phyloP scores from a whole-genome alignment of 768 basidiomycete species.

The Collybiopsis luxurians region DNA sequence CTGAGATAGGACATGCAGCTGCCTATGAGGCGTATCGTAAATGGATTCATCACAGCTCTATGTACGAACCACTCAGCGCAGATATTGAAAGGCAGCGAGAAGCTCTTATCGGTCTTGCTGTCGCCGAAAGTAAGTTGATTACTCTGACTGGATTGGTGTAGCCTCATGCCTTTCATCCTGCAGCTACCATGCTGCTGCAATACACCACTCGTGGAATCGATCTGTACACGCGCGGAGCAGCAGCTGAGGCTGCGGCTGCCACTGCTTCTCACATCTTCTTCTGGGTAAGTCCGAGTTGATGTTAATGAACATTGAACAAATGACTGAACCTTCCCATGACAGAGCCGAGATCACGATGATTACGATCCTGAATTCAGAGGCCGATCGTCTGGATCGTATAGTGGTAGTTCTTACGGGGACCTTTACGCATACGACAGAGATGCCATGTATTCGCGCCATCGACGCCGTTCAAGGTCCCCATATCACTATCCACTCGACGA shows the following conservation, averaged over 20 bases:
- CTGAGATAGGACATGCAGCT: slow-evolving; percentile 72
- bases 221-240: slow-evolving; percentile 43
- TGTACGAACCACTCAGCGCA: slow-evolving; percentile 54
- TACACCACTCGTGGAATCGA: slow-evolving; percentile 44
- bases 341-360: slow-evolving; percentile 33
- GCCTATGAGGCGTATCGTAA: slow-evolving; percentile 75
- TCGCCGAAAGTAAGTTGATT: slow-evolving; percentile 64
- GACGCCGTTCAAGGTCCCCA: slow-evolving; percentile 31
- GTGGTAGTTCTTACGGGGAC: slow-evolving; percentile 28
- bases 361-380: slow-evolving; percentile 32
- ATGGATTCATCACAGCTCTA: slow-evolving; percentile 55
- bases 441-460: slow-evolving; percentile 23
- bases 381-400: slow-evolving; percentile 18
- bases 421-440: slow-evolving; percentile 36
- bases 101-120: slow-evolving; percentile 62
- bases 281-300: slow-evolving; percentile 33
- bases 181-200: slow-evolving; percentile 57
- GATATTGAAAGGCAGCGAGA: slow-evolving; percentile 64
- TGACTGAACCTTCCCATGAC: slow-evolving; percentile 4
- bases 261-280: slow-evolving; percentile 62
- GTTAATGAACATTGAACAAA: not conserved
- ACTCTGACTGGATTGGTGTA: no score
- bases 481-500: slow-evolving; percentile 1
- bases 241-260: slow-evolving; percentile 65
- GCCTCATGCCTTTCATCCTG: slow-evolving; percentile 5